These are phyloP conservation scores for Chamaecyparis obtusa DNA, from an alignment of 75 land plant genomes.

Conservation along the genomic window DNA sequence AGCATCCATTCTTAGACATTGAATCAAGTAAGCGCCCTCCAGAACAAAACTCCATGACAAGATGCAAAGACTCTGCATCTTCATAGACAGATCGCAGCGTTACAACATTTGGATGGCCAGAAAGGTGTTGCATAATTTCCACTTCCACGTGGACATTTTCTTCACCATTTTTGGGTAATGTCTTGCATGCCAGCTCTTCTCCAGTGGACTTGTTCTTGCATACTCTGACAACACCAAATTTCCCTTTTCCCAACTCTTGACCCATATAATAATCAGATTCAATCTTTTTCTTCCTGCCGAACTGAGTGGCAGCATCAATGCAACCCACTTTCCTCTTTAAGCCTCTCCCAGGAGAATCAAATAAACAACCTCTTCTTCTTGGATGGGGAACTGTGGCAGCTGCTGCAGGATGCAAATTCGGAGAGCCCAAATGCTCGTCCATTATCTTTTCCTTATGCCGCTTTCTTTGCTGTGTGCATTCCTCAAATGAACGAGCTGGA, in stretches of 20 bases:
- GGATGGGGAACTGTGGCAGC: slow-evolving; percentile 45
- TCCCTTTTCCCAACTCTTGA: slow-evolving; percentile 58
- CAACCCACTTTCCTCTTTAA: slow-evolving; percentile 64
- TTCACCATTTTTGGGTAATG: slow-evolving; percentile 57
- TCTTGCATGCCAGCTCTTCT: slow-evolving; percentile 76
- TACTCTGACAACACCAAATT: slow-evolving; percentile 67
- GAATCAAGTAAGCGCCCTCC: slow-evolving; percentile 75
- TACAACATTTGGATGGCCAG: slow-evolving; percentile 83
- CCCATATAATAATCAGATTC: slow-evolving; percentile 45
- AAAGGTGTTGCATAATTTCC: slow-evolving; percentile 92
- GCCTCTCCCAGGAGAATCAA: slow-evolving; percentile 40
- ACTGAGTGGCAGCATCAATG: slow-evolving; percentile 39
- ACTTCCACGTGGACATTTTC: slow-evolving; percentile 78
- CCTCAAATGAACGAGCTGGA: not conserved
- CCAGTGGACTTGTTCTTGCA: slow-evolving; percentile 46
- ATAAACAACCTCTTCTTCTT: slow-evolving; percentile 15
- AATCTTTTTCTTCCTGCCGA: slow-evolving; percentile 49
- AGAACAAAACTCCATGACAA: slow-evolving; percentile 88
- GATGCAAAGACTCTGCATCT: slow-evolving; percentile 65
- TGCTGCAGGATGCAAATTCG: slow-evolving; percentile 12
- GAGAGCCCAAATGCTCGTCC: slow-evolving; percentile 3
- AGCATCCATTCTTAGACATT: slow-evolving; percentile 53
- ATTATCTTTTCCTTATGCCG: slow-evolving; percentile 7
- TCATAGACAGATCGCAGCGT: slow-evolving; percentile 76
- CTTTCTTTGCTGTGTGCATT: slow-evolving; percentile 10